Evolutionary conservation across 1,284 basidiomycete genomes (phyloP).

Genomic region (Pyrrhoderma lamaoense): DNA sequence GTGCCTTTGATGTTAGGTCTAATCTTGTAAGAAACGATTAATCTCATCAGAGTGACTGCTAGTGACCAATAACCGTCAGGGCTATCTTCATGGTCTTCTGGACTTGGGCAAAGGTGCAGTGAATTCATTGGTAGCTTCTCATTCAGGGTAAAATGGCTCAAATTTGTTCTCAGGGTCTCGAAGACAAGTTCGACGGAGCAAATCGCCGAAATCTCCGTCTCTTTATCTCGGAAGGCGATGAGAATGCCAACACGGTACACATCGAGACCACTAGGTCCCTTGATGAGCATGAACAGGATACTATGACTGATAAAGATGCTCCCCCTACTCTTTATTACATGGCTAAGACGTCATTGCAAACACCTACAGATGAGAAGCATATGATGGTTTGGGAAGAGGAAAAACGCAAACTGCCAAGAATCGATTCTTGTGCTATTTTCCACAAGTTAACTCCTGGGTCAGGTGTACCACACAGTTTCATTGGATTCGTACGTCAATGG

Average conservation of each 20-base stretch:
- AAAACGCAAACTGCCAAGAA: slow-evolving; percentile 34
- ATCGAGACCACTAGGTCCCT: slow-evolving; percentile 12
- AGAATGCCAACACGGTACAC: slow-evolving; percentile 18
- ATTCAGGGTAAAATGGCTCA: too few species aligned
- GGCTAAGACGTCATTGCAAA: background rate
- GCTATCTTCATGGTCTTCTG: slow-evolving; percentile 47
- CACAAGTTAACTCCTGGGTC: slow-evolving; percentile 44
- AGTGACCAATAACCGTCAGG: slow-evolving; percentile 23
- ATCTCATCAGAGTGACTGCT: background rate
- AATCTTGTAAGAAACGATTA: slow-evolving; percentile 34
- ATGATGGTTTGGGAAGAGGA: slow-evolving; percentile 17
- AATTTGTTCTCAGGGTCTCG: slow-evolving; percentile 35
- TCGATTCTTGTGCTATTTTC: slow-evolving; percentile 49
- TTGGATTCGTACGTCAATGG: slow-evolving; percentile 48
- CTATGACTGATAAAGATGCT: background rate
- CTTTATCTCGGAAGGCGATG: slow-evolving; percentile 34
- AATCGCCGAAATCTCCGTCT: slow-evolving; percentile 48
- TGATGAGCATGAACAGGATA: slow-evolving; percentile 1
- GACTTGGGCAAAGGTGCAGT: slow-evolving; percentile 54
- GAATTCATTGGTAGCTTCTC: background rate
- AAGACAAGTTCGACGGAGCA: slow-evolving; percentile 50
- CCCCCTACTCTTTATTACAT: slow-evolving; percentile 8
- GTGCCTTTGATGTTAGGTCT: slow-evolving; percentile 52
- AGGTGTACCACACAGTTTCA: slow-evolving; percentile 54
- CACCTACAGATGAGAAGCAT: background rate